These are phyloP conservation scores for Aspergillus sp. DNA, from an alignment of 2,329 filamentous ascomycete genomes.

Conservation along the genomic window DNA sequence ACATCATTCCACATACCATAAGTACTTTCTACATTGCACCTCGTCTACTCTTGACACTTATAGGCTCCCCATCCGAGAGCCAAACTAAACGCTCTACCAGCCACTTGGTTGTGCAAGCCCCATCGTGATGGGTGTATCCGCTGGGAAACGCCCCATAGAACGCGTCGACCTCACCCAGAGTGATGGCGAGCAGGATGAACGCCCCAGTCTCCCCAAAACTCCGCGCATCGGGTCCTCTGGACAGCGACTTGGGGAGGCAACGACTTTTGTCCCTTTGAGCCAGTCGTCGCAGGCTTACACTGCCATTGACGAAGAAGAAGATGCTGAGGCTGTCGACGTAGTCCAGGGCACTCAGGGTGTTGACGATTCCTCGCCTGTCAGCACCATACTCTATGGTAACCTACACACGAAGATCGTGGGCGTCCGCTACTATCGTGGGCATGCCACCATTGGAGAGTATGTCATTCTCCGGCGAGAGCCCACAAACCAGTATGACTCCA, in stretches of 20 bases:
- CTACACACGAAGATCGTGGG: conserved; percentile 59
- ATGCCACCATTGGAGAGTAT: conserved; percentile 61
- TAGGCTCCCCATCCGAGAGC: too few relatives aligned
- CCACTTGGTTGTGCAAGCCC: neutral
- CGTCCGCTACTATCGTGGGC: conserved; percentile 61
- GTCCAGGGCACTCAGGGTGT: conserved; percentile 31
- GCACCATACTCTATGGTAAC: conserved; percentile 38
- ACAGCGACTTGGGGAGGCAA: conserved; percentile 27
- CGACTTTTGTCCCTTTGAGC: conserved; percentile 29
- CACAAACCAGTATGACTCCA: conserved; percentile 65
- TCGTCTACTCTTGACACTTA: too few relatives aligned
- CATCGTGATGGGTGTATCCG: neutral
- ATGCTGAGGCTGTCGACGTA: conserved; percentile 31
- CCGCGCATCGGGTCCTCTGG: conserved; percentile 15
- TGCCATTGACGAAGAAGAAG: conserved; percentile 32
- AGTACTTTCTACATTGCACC: too few relatives aligned
- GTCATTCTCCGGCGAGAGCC: conserved; percentile 65
- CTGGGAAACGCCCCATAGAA: conserved; percentile 21
- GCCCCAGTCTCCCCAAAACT: conserved; percentile 12
- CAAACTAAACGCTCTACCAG: too few relatives aligned
- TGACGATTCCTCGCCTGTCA: conserved; percentile 35
- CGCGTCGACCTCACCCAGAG: conserved; percentile 25
- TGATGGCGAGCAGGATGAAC: conserved; percentile 24
- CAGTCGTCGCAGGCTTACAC: conserved; percentile 25
- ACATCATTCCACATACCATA: too few relatives aligned